Percentiles rank a stretch among this genome's conserved stretches.
Evolutionary conservation across 2,329 filamentous ascomycete species (phyloP).

Genomic region (Clarireedia sp.): DNA sequence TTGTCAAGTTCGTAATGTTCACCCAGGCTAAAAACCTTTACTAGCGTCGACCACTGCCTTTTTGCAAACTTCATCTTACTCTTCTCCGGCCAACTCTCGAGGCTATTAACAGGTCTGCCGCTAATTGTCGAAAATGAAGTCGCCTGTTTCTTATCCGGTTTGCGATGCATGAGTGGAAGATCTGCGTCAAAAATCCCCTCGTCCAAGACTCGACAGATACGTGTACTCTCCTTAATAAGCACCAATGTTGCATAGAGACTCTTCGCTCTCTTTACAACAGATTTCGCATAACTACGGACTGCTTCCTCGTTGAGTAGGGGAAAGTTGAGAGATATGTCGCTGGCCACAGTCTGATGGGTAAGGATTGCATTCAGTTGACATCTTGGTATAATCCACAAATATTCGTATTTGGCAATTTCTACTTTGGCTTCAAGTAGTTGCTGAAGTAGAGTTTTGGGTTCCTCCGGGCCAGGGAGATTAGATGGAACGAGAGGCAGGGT

Average conservation of each 20-base stretch:
- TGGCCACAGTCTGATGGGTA: no score
- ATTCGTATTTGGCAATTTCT: no score
- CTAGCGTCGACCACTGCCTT: slow-evolving; percentile 18
- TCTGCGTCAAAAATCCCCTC: slow-evolving; percentile 13
- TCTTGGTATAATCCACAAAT: no score
- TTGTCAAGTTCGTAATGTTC: slow-evolving; percentile 10
- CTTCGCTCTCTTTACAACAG: not conserved
- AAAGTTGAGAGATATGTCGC: no score
- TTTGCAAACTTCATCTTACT: slow-evolving; percentile 13
- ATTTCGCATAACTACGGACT: not conserved
- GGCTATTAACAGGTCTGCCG: slow-evolving; percentile 2
- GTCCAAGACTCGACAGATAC: slow-evolving; percentile 9
- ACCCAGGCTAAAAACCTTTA: slow-evolving; percentile 12
- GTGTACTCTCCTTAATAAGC: slow-evolving; percentile 9
- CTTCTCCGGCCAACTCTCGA: slow-evolving; percentile 12
- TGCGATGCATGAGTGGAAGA: slow-evolving; percentile 11
- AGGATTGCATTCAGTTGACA: no score
- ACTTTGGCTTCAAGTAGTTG: no score
- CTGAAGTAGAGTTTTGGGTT: no score
- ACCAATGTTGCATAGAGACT: slow-evolving; percentile 16
- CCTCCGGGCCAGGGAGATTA: no score
- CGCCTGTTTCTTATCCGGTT: not conserved
- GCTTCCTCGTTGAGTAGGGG: no score
- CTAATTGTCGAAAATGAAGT: not conserved
- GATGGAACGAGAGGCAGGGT: no score